Evolutionary conservation across 805 yeast species (phyloP), one percentile per base, ranked within the genome.

Genomic region (Lipomyces sp.): DNA sequence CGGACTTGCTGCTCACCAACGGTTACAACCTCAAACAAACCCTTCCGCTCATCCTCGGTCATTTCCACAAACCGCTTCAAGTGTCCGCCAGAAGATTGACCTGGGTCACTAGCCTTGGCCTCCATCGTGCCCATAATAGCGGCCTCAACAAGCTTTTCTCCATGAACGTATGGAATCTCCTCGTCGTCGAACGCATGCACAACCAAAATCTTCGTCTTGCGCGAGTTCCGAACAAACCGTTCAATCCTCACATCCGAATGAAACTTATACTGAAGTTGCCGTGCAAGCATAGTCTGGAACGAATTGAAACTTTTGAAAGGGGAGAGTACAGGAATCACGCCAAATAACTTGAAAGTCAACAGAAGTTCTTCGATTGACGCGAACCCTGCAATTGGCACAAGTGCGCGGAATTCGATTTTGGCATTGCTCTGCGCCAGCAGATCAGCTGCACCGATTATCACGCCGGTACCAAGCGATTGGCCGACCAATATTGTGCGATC

Each of bases 391-490:
- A 68, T 62, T 3, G 67, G 65, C 4, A 68, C 56, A 11, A 68
- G 32, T 8, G 65, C 69, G 29, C 55, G 53, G 53, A 62, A 50
- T 34, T 65, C 66, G 5, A 57, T 24, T 10, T 33, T 29, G 10
- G 35, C 24, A 18, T 50, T 50, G 11, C 51, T 29, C 8, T 29
- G 58, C 3, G 65, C 61, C 10, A 68, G 61, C 2, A 50, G 34
- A 29, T 65, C 69, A 5, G 71, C 67, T 15, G 57, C 60, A 13
- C 69, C 71, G 50, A 68, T 63, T 3, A 60, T 32, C 5, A 68
- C 69, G 2, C 67, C 71, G 2, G 69, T 62, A 30, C 71, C 71
- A 2, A 68, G 63, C n/a, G 71, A 68, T 18, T 68, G 71, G 11
- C 71, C 71, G 30, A 63, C 57, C 34, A 68, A 30, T 1, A 57